phyloP scores from a whole-genome alignment of 257 asterid species.

The Ballota nigra region DNA sequence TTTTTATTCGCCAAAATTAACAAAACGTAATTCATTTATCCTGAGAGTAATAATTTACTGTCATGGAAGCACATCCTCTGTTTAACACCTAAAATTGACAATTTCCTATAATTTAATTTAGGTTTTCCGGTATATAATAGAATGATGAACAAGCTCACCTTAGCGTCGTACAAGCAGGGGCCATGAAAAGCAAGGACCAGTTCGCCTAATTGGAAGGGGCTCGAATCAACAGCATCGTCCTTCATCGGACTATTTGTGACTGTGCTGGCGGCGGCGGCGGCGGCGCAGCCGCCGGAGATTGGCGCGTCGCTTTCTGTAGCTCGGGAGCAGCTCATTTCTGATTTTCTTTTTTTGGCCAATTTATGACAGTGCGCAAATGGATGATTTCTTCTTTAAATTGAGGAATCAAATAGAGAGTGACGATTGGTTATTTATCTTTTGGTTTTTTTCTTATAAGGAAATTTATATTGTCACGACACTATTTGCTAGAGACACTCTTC shows the following conservation, averaged over 20 bases:
- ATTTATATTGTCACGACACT: too few relatives aligned
- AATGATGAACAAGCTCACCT: constrained; percentile 36
- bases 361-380: neutral
- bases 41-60: neutral
- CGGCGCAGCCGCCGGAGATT: constrained; percentile 24
- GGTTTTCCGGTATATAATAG: neutral
- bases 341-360: neutral
- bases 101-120: neutral
- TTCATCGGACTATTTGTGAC: constrained; percentile 21
- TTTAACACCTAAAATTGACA: neutral
- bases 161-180: constrained; percentile 56
- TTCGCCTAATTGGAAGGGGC: constrained; percentile 55
- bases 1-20: constrained; percentile 1
- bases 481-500: too few relatives aligned
- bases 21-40: neutral
- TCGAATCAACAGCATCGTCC: constrained; percentile 36
- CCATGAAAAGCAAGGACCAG: constrained; percentile 62
- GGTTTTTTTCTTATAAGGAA: neutral
- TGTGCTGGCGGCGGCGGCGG: constrained; percentile 23
- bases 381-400: neutral
- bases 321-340: constrained; percentile 27
- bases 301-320: constrained; percentile 28
- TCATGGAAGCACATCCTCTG: neutral
- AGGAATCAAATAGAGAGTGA: neutral
- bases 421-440: neutral